A percentile compares a stretch with the other conserved stretches of the same genome.
Conservation (phyloP, 2,329 filamentous ascomycete genomes). For the Nigrospora osmanthi region DNA sequence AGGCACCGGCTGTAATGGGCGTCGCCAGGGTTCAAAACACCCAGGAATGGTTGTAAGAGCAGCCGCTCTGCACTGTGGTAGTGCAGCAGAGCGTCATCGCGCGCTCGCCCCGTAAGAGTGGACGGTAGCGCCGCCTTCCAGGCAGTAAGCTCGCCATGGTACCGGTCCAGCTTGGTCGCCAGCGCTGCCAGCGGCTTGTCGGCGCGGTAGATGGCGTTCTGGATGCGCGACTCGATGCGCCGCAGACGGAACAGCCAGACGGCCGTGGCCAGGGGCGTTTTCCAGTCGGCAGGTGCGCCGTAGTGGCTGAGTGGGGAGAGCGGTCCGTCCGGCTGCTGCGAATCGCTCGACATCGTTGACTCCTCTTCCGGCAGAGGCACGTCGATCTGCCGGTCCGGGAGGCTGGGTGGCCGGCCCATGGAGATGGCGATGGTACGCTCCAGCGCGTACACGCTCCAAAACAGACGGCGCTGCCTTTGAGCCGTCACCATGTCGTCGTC, state of each 20-base stretch:
- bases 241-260: conserved; percentile 37
- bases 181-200: conserved; percentile 35
- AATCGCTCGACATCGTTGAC: conserved; percentile 13
- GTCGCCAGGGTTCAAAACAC: conserved; percentile 33
- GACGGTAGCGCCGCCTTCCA: conserved; percentile 32
- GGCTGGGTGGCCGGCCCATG: conserved; percentile 40
- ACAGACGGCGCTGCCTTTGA: conserved; percentile 37
- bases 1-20: conserved; percentile 36
- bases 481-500: conserved; percentile 30
- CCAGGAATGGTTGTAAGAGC: conserved; percentile 41
- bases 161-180: conserved; percentile 36
- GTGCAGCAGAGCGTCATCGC: conserved; percentile 38
- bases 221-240: conserved; percentile 38
- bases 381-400: conserved; percentile 42
- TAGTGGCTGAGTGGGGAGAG: conserved; percentile 9
- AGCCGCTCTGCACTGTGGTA: conserved; percentile 41
- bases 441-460: conserved; percentile 44
- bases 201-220: conserved; percentile 42
- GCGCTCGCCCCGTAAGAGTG: too few species aligned
- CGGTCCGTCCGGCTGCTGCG: conserved; percentile 11
- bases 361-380: conserved; percentile 34
- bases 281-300: conserved; percentile 10
- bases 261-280: conserved; percentile 30
- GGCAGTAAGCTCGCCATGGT: conserved; percentile 35
- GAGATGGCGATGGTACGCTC: conserved; percentile 41